Evolutionary conservation across 148 eudicot genomes (phyloP), one percentile per base, ranked within the genome.

Genomic region (Arbutus unedo): DNA sequence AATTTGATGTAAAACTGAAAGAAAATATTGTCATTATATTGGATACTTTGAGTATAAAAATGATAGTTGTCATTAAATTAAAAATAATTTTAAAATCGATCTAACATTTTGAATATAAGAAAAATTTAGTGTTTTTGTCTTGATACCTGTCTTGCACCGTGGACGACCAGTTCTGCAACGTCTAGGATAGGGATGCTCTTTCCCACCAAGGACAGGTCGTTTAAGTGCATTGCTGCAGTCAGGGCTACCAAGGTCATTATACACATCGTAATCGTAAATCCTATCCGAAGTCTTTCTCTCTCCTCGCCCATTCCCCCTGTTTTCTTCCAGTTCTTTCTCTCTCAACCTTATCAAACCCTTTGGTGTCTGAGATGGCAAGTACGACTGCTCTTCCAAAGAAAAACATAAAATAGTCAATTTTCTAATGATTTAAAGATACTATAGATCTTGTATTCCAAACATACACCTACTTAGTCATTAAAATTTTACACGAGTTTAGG

Each of bases 251-350:
- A 95, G 85, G 76, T 95, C 98, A 41, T 93, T 92, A 78, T 95
- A 95, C 2, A 92, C 91, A 71, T 95, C 98, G 62, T 93, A 95
- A 50, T 95, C 97, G 50, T 89, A 95, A 10, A 95, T 90, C 78
- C 98, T 89, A 1, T 95, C 97, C 6, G 44, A 56, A 11, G 23
- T 75, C 83, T 93, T 83, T 11, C 92, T 85, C 74, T 91, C 90
- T n/a, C 93, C 94, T 19, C 38, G 5, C 6, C 96, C 96, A 51
- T 90, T 80, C 0, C 98, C 97, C 73, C 92, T 87, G 6, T 91
- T 9, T 3, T 19, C 56, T 41, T 23, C 54, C 4, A 93, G 87
- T 81, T 92, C 98, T 50, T 21, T 82, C 43, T 83, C 80, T 76
- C 98, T 87, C 79, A 86, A 74, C 47, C 25, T 78, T 76, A 82